These are phyloP conservation scores for Silene coronaria DNA, from an alignment of 179 eudicot genomes.

Conservation along the genomic window DNA sequence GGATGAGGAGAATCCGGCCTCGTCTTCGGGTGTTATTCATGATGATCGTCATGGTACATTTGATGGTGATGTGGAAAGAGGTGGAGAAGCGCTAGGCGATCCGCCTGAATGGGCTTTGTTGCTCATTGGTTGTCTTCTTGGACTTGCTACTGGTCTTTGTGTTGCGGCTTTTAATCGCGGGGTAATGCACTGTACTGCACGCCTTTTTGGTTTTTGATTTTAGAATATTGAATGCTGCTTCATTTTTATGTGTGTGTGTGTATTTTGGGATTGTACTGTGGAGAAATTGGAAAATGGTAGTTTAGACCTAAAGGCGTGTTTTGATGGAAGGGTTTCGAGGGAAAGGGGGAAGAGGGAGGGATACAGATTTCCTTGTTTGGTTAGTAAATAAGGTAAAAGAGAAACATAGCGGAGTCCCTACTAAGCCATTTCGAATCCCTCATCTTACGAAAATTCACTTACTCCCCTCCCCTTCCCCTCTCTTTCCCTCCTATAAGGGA, in stretches of 20 bases:
- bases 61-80: conserved; percentile 11
- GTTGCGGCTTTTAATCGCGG: conserved; percentile 82
- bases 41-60: neutral
- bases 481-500: neutral
- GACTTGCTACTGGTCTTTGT: conserved; percentile 87
- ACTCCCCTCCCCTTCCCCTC: neutral
- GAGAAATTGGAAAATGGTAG: neutral
- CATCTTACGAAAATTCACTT: neutral
- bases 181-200: conserved; percentile 27
- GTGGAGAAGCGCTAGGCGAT: conserved; percentile 36
- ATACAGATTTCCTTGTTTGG: neutral
- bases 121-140: conserved; percentile 80
- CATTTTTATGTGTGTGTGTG: neutral
- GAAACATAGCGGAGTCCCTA: neutral
- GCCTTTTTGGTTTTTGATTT: neutral
- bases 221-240: neutral
- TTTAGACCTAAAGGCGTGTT: neutral
- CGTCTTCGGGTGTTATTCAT: neutral
- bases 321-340: too few species aligned
- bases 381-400: neutral
- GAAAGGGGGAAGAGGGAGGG: too few species aligned
- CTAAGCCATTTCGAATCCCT: neutral
- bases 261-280: neutral
- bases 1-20: conserved; percentile 14
- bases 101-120: conserved; percentile 96